Evolutionary conservation across 2,329 filamentous ascomycete species (phyloP).

Genomic region (Fusarium sp.): DNA sequence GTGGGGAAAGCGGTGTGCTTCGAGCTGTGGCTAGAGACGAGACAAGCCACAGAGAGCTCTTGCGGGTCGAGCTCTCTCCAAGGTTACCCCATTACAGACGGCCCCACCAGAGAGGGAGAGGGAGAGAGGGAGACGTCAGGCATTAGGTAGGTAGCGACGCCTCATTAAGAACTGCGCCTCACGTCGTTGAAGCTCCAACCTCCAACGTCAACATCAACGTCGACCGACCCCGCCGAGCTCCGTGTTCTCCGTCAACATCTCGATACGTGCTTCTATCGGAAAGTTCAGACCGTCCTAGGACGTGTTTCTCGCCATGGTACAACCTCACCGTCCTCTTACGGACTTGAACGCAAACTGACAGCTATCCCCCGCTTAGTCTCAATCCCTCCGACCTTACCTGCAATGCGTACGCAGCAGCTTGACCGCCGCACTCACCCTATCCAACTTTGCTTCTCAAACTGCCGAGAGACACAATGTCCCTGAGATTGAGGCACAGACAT

Average conservation of each 20-base stretch:
- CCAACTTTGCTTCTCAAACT: slow-evolving; percentile 97
- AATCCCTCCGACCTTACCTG: slow-evolving; percentile 96
- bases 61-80: slow-evolving; percentile 31
- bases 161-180: slow-evolving; percentile 42
- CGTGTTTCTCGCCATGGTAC: slow-evolving; percentile 38
- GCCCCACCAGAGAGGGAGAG: slow-evolving; percentile 46
- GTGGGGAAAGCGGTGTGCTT: slow-evolving; percentile 47
- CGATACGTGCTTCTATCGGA: slow-evolving; percentile 12
- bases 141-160: slow-evolving; percentile 22
- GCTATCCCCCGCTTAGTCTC: slow-evolving; percentile 69
- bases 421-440: slow-evolving; percentile 86
- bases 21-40: slow-evolving; percentile 19
- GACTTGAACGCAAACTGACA: slow-evolving; percentile 33
- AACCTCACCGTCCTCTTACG: neutral
- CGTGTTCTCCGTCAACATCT: slow-evolving; percentile 30
- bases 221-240: slow-evolving; percentile 45
- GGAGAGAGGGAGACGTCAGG: slow-evolving; percentile 49
- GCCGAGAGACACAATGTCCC: slow-evolving; percentile 98
- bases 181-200: slow-evolving; percentile 43
- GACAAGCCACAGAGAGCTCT: slow-evolving; percentile 19
- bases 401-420: slow-evolving; percentile 95
- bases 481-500: slow-evolving; percentile 92
- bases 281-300: slow-evolving; percentile 18
- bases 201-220: slow-evolving; percentile 44
- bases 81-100: slow-evolving; percentile 18